Conservation (phyloP, 306 rosid species). For the Prinsepia uniflora region DNA sequence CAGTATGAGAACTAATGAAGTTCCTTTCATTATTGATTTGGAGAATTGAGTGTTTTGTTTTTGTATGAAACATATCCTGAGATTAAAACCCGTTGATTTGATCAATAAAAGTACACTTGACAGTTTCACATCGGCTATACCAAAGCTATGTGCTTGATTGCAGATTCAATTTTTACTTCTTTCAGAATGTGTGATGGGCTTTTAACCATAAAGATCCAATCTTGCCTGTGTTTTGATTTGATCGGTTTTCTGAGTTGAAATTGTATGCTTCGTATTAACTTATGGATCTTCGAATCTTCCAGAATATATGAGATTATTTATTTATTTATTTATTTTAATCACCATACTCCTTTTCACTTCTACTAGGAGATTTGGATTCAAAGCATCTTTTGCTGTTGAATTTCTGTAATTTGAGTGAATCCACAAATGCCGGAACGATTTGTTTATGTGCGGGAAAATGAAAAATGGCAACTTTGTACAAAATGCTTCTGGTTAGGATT, state of each 20-base stretch:
- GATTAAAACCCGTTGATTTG: not conserved
- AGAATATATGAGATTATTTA: not conserved
- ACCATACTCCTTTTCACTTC: not conserved
- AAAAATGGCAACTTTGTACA: not conserved
- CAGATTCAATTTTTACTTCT: too few species aligned
- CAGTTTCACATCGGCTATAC: not conserved
- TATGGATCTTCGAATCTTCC: not conserved
- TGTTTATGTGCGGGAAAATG: not conserved
- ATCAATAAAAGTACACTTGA: not conserved
- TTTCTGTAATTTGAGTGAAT: not conserved
- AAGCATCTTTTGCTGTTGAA: not conserved
- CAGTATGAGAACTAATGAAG: not conserved
- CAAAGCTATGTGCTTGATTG: not conserved
- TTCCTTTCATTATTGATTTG: not conserved
- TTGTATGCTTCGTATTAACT: not conserved
- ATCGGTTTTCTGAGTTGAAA: not conserved
- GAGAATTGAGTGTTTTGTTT: slow-evolving; percentile 1
- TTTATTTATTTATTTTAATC: not conserved
- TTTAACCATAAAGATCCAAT: slow-evolving; percentile 8
- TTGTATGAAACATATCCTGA: not conserved
- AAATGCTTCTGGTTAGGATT: not conserved
- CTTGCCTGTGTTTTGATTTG: not conserved
- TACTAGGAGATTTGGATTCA: not conserved
- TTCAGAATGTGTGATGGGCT: not conserved
- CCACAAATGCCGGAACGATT: not conserved